Evolutionary conservation across 805 yeast genomes (phyloP), one percentile per base, ranked within the genome.

Genomic region (Hanseniaspora meyeri): DNA sequence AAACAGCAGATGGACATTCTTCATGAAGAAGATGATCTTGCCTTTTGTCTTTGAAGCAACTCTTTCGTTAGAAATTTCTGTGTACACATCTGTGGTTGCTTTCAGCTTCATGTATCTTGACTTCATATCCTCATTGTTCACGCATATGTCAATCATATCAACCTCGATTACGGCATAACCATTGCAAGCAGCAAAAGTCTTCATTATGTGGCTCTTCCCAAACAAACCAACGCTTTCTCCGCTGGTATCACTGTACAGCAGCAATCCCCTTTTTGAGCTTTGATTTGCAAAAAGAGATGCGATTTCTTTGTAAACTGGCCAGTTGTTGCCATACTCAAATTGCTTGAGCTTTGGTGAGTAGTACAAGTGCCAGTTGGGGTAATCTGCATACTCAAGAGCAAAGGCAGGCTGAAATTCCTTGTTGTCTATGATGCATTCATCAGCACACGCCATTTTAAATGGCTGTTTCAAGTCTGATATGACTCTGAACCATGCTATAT

Each of bases 121-220:
- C 20, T 42, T 19, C 20, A 36, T 19, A 10, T 51, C 49, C 14
- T 51, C 55, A 19, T 42, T 43, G 4, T 24, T 43, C 10, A 32
- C 36, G 29, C 45, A 51, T 17, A 51, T n/a, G 45, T 51, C 55
- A 2, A 51, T 20, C 7, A 43, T 27, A 43, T 51, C 49, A 20
- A 43, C 9, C 4, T n/a, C 14, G 7, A 51, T 17, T 16, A 51
- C 4, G 2, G 29, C 42, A 20, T 31, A 27, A n/a, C 55, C 55
- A 4, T 34, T 31, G 16, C 37, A 10, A 1, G 2, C 7, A 14
- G 42, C 37, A 12, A 43, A 9, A 4, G 45, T 43, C 37, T 24
- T 36, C 17, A 36, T 12, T 29, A 51, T 29, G 29, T 34, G 32
- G 11, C 29, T 42, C 9, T 51, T 51, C 9, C 55, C 55, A 17